Percentiles rank a stretch among this genome's conserved stretches.
phyloP scores from a whole-genome alignment of 305 asterid genomes.

The Andrographis paniculata region DNA sequence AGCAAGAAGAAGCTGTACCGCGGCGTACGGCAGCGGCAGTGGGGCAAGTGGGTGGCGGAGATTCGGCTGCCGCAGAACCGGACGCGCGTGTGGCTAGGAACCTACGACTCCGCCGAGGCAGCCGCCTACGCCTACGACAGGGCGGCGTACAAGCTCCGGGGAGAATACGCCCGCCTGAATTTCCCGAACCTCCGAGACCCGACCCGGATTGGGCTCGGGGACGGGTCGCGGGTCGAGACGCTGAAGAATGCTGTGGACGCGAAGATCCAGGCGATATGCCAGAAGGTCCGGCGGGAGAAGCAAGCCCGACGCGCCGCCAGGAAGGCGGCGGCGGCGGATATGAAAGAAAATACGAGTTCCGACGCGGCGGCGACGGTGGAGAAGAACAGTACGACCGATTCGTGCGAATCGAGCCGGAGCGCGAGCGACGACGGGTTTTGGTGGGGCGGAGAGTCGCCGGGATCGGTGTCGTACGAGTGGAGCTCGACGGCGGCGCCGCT shows the following conservation, averaged over 20 bases:
- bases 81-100: slow-evolving; percentile 84
- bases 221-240: slow-evolving; percentile 28
- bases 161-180: slow-evolving; percentile 78
- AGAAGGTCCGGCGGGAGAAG: slow-evolving; percentile 27
- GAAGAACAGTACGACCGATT: background rate
- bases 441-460: background rate
- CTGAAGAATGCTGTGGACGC: slow-evolving; percentile 67
- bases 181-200: slow-evolving; percentile 64
- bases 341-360: background rate
- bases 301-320: too few relatives aligned
- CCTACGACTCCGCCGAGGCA: slow-evolving; percentile 70
- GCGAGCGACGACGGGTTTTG: background rate
- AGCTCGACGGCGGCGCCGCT: background rate
- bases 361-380: background rate
- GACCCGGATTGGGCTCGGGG: slow-evolving; percentile 44
- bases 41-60: slow-evolving; percentile 98
- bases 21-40: slow-evolving; percentile 91
- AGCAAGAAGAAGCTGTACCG: slow-evolving; percentile 64
- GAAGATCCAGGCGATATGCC: slow-evolving; percentile 61
- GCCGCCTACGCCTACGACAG: slow-evolving; percentile 91
- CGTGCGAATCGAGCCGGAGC: background rate
- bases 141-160: slow-evolving; percentile 88
- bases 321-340: too few relatives aligned
- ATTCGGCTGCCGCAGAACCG: slow-evolving; percentile 80
- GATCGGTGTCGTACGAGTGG: background rate